Percentiles rank a stretch among this genome's conserved stretches.
phyloP scores from a whole-genome alignment of 2,329 filamentous ascomycete genomes.

The Teratosphaeria epicoccoides region DNA sequence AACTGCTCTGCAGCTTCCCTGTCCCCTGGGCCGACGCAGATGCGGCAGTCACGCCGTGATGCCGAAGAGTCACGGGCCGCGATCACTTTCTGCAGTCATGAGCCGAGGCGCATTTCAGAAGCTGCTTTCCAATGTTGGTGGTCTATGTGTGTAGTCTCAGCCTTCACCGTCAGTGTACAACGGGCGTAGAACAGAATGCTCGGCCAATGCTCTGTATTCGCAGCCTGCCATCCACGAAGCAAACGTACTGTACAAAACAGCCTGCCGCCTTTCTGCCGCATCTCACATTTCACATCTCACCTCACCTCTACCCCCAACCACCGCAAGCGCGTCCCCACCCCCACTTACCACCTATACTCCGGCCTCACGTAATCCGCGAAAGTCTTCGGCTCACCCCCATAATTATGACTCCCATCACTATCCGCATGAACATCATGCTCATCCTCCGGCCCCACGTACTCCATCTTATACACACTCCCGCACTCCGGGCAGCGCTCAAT shows the following conservation, averaged over 20 bases:
- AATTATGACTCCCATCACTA: conserved; percentile 41
- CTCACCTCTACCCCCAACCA: background rate
- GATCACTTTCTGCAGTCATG: no score
- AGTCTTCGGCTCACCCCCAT: conserved; percentile 76
- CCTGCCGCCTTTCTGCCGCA: no score
- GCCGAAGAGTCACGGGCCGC: no score
- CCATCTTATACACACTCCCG: conserved; percentile 94
- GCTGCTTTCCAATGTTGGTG: no score
- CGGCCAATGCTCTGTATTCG: background rate
- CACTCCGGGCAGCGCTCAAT: conserved; percentile 94
- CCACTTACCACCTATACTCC: conserved; percentile 73
- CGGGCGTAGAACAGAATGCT: no score
- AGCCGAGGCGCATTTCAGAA: no score
- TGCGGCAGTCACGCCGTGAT: no score
- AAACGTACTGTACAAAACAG: background rate
- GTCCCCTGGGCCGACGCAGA: no score
- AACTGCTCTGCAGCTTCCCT: no score
- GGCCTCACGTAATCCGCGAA: conserved; percentile 94
- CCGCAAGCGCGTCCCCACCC: background rate
- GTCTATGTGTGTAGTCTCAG: no score
- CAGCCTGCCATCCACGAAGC: background rate
- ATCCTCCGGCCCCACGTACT: conserved; percentile 83
- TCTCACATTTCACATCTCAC: no score
- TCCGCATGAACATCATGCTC: conserved; percentile 48
- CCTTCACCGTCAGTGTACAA: no score